Base-by-base conservation (phyloP, 208 protist genomes). In the Acanthamoeba triangularis region DNA sequence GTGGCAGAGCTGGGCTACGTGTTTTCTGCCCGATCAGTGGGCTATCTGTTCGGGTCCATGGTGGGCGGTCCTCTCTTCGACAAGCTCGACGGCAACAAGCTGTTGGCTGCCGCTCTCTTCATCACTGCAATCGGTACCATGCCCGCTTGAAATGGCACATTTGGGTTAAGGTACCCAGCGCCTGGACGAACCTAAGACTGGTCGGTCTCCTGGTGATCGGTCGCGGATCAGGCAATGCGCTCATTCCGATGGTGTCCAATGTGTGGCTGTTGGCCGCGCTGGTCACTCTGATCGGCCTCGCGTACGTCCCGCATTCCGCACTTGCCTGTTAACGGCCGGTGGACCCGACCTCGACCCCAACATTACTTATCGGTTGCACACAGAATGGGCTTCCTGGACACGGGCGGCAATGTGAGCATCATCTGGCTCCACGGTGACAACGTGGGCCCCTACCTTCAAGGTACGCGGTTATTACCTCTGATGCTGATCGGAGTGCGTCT, bases 361-460 rank as follows among this genome's bases (percentile, higher is more conserved):
- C n/a, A n/a, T n/a, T n/a, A n/a, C n/a, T n/a, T n/a, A n/a, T n/a
- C n/a, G n/a, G n/a, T n/a, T n/a, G n/a, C 25, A 76, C 10, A 14
- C 72, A 88, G 76, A 4, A 95, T 84, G 72, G 72, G 76, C n/a
- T 54, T 84, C 44, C 28, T 88, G 23, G 91, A 95, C 78, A 90
- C 78, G 33, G 91, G 76, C 56, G 91, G 76, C 91, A 95, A 95
- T 37, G 78, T 88, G 37, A 95, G 76, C 76, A 84, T 95, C 6
- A 84, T 95, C 54, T 95, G 91, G 91, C 91, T 95, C 47, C 78
- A 95, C 41, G 91, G 76, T 3, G 76, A 95, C 56, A 78, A 95
- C 35, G 69, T 95, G 0, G 91, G 78, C 54, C 91, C 91, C 72
- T 95, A 95, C 52, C 49, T 95, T 3, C 91, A 95, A 85, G 80